A percentile compares a stretch with the other conserved stretches of the same genome.
phyloP scores from a whole-genome alignment of 441 rosid genomes.

The Pelargonium fulgidum region DNA sequence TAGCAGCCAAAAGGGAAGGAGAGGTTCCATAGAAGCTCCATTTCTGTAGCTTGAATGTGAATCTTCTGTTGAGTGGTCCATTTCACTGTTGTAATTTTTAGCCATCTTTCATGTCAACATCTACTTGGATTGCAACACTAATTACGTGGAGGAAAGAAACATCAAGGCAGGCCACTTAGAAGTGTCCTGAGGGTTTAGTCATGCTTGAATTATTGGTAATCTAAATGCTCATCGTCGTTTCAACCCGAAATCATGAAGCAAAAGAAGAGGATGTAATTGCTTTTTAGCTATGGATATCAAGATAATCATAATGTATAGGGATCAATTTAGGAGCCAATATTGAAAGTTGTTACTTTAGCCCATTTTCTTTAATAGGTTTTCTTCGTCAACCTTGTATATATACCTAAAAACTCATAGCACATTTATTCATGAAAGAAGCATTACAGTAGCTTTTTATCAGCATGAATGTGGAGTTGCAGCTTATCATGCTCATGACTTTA shows the following conservation, averaged over 20 bases:
- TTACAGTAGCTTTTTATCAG: neutral
- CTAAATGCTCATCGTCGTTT: constrained; percentile 18
- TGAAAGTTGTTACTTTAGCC: neutral
- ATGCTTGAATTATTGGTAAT: constrained; percentile 11
- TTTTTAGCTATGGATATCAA: constrained; percentile 16
- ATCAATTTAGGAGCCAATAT: constrained; percentile 18
- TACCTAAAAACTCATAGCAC: neutral
- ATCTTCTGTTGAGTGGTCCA: constrained; percentile 17
- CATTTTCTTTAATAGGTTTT: no score
- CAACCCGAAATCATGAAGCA: constrained; percentile 24
- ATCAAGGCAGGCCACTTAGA: constrained; percentile 19
- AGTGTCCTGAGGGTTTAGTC: constrained; percentile 13
- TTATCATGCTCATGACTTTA: no score
- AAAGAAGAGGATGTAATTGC: constrained; percentile 18
- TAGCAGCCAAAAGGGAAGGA: neutral
- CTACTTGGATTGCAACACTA: constrained; percentile 17
- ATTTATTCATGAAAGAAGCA: neutral
- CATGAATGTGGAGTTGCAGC: neutral
- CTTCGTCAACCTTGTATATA: no score
- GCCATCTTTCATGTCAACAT: constrained; percentile 20
- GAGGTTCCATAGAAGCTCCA: neutral
- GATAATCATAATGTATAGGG: constrained; percentile 1
- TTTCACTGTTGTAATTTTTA: no score
- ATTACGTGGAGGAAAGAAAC: constrained; percentile 18
- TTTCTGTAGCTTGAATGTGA: no score